Evolutionary conservation across 768 basidiomycete species (phyloP), one percentile per base, ranked within the genome.

Genomic region (Pholiota microspora): DNA sequence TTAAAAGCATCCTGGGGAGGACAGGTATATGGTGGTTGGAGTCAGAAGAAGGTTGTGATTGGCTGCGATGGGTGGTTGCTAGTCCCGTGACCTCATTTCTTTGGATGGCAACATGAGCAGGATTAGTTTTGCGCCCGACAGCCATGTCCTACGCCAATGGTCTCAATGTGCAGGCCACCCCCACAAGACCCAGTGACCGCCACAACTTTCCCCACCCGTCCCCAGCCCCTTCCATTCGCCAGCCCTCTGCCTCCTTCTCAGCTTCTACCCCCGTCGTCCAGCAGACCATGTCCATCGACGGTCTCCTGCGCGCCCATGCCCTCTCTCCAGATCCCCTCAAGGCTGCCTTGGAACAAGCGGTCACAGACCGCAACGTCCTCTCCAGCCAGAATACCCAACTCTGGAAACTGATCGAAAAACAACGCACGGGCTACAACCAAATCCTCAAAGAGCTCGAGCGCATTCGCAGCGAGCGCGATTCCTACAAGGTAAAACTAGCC

Each of bases 321-420:
- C 63, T 69, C 18, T 71, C 81, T 0, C 67, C 77, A 45, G 81
- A 85, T 69, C 85, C 85, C 35, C 76, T 71, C 56, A 60, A 71
- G n/a, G 77, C 80, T 31, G 92, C 94, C 2, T 79, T 96, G 25
- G 91, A 93, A 23, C 81, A 85, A 54, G 83, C 85, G 7, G 75
- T 96, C 24, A 77, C 77, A 13, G 94, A 98, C 64, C 83, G 94
- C 59, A 96, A 95, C 64, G 71, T 75, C 35, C 82, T 94, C 47
- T 82, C 88, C 9, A 71, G 83, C 3, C 94, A 96, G 74, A 96
- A 96, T 67, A 74, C 85, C 13, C 92, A 95, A 72, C 83, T 96
- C 18, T 96, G 94, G 94, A 95, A 94, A 70, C 80, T 95, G 58
- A 87, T 96, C 66, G 92, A 95, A 78, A 95, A 94, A 68, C 92